These are phyloP conservation scores for Trichosporon ovoides DNA, from an alignment of 1,284 basidiomycete species.

Conservation along the genomic window DNA sequence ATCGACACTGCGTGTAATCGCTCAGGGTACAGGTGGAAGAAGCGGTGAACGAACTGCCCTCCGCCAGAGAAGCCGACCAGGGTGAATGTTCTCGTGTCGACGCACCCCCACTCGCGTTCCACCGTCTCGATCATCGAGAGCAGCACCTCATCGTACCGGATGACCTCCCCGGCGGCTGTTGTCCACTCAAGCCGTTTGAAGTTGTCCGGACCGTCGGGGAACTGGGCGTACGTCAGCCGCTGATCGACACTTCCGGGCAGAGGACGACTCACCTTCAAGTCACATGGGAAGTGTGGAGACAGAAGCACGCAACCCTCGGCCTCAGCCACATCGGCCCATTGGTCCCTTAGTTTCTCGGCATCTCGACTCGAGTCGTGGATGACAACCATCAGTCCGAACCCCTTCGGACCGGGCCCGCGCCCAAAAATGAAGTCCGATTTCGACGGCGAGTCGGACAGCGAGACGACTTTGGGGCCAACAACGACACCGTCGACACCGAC, in stretches of 20 bases:
- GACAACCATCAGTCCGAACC: constrained; percentile 19
- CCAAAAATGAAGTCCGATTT: background rate
- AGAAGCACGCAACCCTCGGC: constrained; percentile 16
- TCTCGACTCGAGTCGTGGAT: constrained; percentile 20
- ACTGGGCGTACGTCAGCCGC: constrained; percentile 6
- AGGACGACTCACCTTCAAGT: constrained; percentile 11
- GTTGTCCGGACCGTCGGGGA: constrained; percentile 23
- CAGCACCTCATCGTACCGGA: constrained; percentile 19
- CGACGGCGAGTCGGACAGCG: constrained; percentile 1
- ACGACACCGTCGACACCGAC: constrained; percentile 8
- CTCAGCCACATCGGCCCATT: constrained; percentile 15
- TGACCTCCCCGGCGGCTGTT: constrained; percentile 5
- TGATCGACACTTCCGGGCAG: background rate
- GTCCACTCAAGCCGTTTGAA: constrained; percentile 20
- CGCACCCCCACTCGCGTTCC: constrained; percentile 17
- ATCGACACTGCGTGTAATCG: constrained; percentile 19
- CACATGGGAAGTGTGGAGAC: constrained; percentile 19
- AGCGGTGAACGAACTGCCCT: constrained; percentile 24
- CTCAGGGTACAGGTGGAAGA: constrained; percentile 26
- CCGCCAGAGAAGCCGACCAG: constrained; percentile 24
- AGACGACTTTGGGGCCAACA: background rate
- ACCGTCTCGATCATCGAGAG: constrained; percentile 20
- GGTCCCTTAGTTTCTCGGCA: constrained; percentile 15
- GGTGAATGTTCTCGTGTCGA: constrained; percentile 17
- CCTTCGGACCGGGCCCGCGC: background rate